Evolutionary conservation across 2,329 filamentous ascomycete genomes (phyloP).

Genomic region (Fonsecaea monophora): DNA sequence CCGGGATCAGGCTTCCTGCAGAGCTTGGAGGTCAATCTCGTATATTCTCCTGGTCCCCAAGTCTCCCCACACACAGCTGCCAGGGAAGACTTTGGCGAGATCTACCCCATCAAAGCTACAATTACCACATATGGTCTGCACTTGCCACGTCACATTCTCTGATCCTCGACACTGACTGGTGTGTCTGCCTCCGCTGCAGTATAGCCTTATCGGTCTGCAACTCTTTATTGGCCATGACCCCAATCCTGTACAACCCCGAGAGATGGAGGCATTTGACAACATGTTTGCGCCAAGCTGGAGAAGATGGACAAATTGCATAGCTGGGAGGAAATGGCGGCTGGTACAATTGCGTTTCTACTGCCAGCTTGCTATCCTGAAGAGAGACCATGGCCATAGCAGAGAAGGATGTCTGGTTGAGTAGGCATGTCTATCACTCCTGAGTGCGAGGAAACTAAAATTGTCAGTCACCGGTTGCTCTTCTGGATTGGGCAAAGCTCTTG

Average conservation of each 20-base stretch:
- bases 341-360: background rate
- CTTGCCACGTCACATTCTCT: constrained; percentile 19
- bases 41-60: no score
- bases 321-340: background rate
- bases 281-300: background rate
- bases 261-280: background rate
- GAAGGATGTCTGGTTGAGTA: constrained; percentile 23
- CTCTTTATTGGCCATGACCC: constrained; percentile 4
- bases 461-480: constrained; percentile 21
- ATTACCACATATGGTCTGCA: background rate
- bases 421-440: background rate
- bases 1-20: constrained; percentile 1
- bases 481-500: constrained; percentile 17
- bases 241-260: background rate
- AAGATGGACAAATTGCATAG: background rate
- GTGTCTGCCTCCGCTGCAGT: background rate
- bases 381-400: background rate
- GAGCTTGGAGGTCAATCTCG: background rate
- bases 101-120: background rate
- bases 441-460: background rate
- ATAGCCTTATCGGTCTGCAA: background rate
- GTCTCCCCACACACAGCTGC: background rate
- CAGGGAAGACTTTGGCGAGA: background rate
- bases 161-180: background rate
- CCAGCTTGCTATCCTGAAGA: background rate